A percentile compares a stretch with the other conserved stretches of the same genome.
These are phyloP conservation scores for Vanilla planifolia DNA, from an alignment of 106 monocot genomes.

Conservation along the genomic window DNA sequence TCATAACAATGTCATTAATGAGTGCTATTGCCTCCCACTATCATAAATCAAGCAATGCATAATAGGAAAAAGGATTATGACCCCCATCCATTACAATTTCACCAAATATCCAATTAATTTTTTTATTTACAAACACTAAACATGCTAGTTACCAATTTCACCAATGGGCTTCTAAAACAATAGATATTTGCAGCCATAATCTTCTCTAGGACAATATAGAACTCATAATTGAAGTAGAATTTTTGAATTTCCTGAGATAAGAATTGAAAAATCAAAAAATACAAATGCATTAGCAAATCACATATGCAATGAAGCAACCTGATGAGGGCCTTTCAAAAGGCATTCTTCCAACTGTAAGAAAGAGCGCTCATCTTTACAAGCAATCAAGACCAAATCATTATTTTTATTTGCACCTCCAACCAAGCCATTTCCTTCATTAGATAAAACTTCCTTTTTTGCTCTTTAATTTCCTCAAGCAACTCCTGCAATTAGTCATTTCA, in stretches of 20 bases:
- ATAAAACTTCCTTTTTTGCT: conserved; percentile 33
- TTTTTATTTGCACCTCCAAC: conserved; percentile 21
- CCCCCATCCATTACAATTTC: too few relatives aligned
- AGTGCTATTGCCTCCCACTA: too few relatives aligned
- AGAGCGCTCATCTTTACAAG: conserved; percentile 92
- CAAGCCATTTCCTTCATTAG: conserved; percentile 15
- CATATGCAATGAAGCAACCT: conserved; percentile 32
- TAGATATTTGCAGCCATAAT: too few relatives aligned
- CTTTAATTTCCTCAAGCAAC: conserved; percentile 88
- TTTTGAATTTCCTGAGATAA: not conserved
- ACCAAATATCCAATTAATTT: too few relatives aligned
- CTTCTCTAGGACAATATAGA: too few relatives aligned
- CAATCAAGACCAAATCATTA: conserved; percentile 67
- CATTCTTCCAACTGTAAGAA: conserved; percentile 93
- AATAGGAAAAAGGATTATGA: too few relatives aligned
- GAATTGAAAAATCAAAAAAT: not conserved
- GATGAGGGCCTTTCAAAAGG: conserved; percentile 53
- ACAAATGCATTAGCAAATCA: not conserved
- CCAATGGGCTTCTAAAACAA: too few relatives aligned
- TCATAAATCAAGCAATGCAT: too few relatives aligned
- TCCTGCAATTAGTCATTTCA: conserved; percentile 40
- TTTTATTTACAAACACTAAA: too few relatives aligned
- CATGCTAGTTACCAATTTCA: too few relatives aligned
- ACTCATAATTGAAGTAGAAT: too few relatives aligned
- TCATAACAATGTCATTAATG: too few relatives aligned